Evolutionary conservation across 1,139 yeast genomes (phyloP), one percentile per base, ranked within the genome.

Genomic region (Magnusiomyces ingens): DNA sequence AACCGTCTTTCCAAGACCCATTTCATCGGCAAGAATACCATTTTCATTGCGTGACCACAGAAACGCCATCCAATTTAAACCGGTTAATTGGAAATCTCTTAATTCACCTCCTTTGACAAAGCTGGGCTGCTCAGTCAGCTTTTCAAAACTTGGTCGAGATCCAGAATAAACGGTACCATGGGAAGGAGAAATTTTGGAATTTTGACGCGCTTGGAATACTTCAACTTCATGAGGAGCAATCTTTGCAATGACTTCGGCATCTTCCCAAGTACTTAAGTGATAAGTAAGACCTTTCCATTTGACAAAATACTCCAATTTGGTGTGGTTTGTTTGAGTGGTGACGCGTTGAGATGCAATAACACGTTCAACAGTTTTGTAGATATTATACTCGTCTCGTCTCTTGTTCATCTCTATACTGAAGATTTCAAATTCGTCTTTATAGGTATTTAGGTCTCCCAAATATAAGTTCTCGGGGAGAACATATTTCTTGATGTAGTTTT

Each of bases 61-160:
- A 67, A 90, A 94, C 0, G 99, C 99, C 99, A 94, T 94, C 99
- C 99, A 94, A 70, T 94, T 94, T 59, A 94, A 78, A 57, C 99
- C 99, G 0, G 99, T 93, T 66, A 94, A 77, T 72, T 94, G 99
- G 78, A 94, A 93, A 73, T 94, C 99, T 67, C 99, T 81, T 59
- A 93, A 76, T 68, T 86, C 95, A 49, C 98, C 97, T 64, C 86
- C 85, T 66, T 90, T 90, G 60, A 94, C 85, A 65, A 85, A 94
- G 13, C 84, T 77, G 0, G 99, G 99, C 71, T 94, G 99, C 54
- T 78, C 79, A 32, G 80, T 80, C 54, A 94, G 75, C 67, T 93
- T 93, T 68, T 89, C 96, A 68, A 93, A 94, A 55, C 84, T 76
- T 2, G 99, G 99, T 60, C 99, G 79, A 21, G 74, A 67, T 2